These are phyloP conservation scores for Jimgerdemannia lactiflua DNA, from an alignment of 192 early-diverging fungal species.

Conservation along the genomic window DNA sequence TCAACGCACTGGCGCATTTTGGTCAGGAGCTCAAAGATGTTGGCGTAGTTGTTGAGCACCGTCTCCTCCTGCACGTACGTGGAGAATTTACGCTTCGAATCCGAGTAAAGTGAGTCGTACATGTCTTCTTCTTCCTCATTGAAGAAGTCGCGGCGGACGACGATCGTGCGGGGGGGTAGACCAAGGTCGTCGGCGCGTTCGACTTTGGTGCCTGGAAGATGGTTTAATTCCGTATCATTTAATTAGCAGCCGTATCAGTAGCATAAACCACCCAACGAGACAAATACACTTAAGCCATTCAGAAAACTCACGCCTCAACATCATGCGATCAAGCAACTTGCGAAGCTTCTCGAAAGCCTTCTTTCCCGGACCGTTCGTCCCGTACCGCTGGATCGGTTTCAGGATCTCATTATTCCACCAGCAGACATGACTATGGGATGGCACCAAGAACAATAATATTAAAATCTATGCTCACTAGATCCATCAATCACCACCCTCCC, in stretches of 20 bases:
- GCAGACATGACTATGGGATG: slow-evolving; percentile 49
- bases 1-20: slow-evolving; percentile 90
- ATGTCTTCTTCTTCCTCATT: slow-evolving; percentile 89
- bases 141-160: slow-evolving; percentile 79
- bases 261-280: too few species aligned
- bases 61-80: slow-evolving; percentile 80
- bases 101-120: slow-evolving; percentile 78
- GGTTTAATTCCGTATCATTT: not conserved
- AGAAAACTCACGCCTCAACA: slow-evolving; percentile 56
- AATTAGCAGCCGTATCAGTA: not conserved
- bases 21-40: slow-evolving; percentile 87
- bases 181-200: slow-evolving; percentile 88
- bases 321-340: slow-evolving; percentile 75
- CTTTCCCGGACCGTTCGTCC: slow-evolving; percentile 54
- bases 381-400: slow-evolving; percentile 86
- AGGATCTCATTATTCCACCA: slow-evolving; percentile 93
- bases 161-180: slow-evolving; percentile 80
- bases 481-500: too few species aligned
- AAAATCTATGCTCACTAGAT: too few species aligned
- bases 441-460: too few species aligned
- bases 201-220: slow-evolving; percentile 66
- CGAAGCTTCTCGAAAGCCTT: slow-evolving; percentile 73
- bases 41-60: slow-evolving; percentile 91
- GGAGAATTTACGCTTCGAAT: slow-evolving; percentile 71
- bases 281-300: too few species aligned